Percentiles rank a stretch among this genome's conserved stretches.
phyloP scores from a whole-genome alignment of 805 yeast species.

The Candida xiaguanensis region DNA sequence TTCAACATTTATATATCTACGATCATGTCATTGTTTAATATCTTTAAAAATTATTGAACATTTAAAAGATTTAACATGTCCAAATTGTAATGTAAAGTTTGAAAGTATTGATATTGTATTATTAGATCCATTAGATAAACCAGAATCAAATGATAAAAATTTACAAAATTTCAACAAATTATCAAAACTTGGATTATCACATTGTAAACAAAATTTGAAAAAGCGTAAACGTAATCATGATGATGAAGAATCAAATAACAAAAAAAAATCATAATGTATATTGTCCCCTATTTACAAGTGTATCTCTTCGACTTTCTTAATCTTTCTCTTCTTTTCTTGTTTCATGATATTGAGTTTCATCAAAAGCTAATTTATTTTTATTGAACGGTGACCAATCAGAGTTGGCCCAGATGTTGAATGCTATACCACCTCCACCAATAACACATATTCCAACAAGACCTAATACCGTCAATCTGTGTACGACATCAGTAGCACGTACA shows the following conservation, averaged over 20 bases:
- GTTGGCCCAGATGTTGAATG: constrained; percentile 40
- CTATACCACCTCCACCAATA: constrained; percentile 36
- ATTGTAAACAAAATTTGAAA: constrained; percentile 21
- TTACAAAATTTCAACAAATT: constrained; percentile 9
- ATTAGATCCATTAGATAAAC: constrained; percentile 21
- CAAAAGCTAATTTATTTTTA: constrained; percentile 36
- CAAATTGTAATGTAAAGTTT: constrained; percentile 25
- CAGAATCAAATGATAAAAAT: constrained; percentile 13
- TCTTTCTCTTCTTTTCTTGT: constrained; percentile 14
- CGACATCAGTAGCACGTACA: constrained; percentile 42
- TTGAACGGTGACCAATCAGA: constrained; percentile 42
- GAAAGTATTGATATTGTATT: constrained; percentile 28
- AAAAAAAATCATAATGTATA: constrained; percentile 1
- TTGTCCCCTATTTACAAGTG: constrained; percentile 1
- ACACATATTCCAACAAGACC: constrained; percentile 40
- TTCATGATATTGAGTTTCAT: constrained; percentile 28
- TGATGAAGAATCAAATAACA: neutral
- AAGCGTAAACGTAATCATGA: neutral
- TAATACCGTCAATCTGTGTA: constrained; percentile 41
- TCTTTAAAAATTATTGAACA: constrained; percentile 21
- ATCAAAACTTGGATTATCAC: constrained; percentile 16
- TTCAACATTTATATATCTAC: constrained; percentile 23
- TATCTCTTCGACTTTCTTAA: neutral
- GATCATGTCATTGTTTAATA: constrained; percentile 39
- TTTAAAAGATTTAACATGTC: constrained; percentile 20